Conservation (phyloP, 495 filamentous ascomycete genomes). For the Penicillium arizonense region DNA sequence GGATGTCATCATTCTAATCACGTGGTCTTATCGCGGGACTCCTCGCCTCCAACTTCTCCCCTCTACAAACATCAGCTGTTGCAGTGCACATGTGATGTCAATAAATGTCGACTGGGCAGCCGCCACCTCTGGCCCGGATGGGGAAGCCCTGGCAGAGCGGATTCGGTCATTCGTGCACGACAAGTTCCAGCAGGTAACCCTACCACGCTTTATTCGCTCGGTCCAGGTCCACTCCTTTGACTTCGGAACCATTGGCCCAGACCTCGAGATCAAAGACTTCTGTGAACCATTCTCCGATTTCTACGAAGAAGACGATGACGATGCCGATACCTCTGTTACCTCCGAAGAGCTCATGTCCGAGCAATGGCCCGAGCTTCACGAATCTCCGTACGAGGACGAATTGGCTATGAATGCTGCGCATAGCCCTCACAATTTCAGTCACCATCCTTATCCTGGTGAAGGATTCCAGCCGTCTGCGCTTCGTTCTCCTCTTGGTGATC, state of each 20-base stretch:
- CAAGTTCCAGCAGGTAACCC: slow-evolving; percentile 85
- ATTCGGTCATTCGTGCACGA: slow-evolving; percentile 94
- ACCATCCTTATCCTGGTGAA: slow-evolving; percentile 28
- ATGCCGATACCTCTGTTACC: slow-evolving; percentile 37
- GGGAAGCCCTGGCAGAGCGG: slow-evolving; percentile 72
- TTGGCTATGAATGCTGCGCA: slow-evolving; percentile 24
- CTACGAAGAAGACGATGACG: slow-evolving; percentile 79
- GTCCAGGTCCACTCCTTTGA: slow-evolving; percentile 93
- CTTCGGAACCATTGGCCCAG: slow-evolving; percentile 79
- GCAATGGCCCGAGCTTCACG: slow-evolving; percentile 29
- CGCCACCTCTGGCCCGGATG: slow-evolving; percentile 85
- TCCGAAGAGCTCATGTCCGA: slow-evolving; percentile 35
- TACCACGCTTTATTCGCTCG: slow-evolving; percentile 94
- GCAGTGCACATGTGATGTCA: slow-evolving; percentile 68
- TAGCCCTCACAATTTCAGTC: slow-evolving; percentile 20
- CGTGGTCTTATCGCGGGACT: slow-evolving; percentile 7
- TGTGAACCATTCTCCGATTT: slow-evolving; percentile 95
- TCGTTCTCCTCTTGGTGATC: slow-evolving; percentile 47
- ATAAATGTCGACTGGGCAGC: slow-evolving; percentile 95
- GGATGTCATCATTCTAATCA: neutral
- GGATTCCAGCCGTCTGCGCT: slow-evolving; percentile 33
- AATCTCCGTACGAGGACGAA: slow-evolving; percentile 38
- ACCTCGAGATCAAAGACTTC: slow-evolving; percentile 92
- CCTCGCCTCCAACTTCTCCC: neutral
- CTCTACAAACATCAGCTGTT: slow-evolving; percentile 1